Evolutionary conservation across 768 basidiomycete species (phyloP).

Genomic region (Gymnopilus dilepis): DNA sequence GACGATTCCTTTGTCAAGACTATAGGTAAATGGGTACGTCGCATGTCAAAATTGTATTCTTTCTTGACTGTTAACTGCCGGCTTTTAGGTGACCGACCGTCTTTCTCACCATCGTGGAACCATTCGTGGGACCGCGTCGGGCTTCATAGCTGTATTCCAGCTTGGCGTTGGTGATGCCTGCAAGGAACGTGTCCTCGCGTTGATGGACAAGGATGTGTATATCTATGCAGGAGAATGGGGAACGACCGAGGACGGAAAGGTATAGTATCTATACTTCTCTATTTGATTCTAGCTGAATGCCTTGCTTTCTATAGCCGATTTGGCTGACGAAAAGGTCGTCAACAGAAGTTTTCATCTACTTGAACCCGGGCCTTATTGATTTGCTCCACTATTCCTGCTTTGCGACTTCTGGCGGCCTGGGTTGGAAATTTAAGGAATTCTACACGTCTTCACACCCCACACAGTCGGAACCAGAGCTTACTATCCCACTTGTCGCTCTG

Average conservation of each 20-base stretch:
- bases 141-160: background rate
- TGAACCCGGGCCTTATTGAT: too few relatives aligned
- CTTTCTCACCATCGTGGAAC: background rate
- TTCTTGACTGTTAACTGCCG: background rate
- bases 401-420: too few relatives aligned
- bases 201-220: background rate
- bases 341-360: too few relatives aligned
- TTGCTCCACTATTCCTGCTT: too few relatives aligned
- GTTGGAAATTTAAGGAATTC: too few relatives aligned
- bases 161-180: background rate
- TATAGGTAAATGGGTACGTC: background rate
- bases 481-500: too few relatives aligned
- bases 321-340: too few relatives aligned
- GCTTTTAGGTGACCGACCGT: background rate
- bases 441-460: too few relatives aligned
- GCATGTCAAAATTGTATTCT: background rate
- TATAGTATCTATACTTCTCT: background rate
- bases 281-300: background rate
- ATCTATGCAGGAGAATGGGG: background rate
- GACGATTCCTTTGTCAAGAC: background rate
- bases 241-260: background rate
- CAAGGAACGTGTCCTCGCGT: background rate
- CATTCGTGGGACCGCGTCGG: background rate
- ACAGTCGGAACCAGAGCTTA: too few relatives aligned
- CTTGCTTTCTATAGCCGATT: background rate